phyloP scores from a whole-genome alignment of 1,284 basidiomycete species.

The Fomitopsis pinicola region DNA sequence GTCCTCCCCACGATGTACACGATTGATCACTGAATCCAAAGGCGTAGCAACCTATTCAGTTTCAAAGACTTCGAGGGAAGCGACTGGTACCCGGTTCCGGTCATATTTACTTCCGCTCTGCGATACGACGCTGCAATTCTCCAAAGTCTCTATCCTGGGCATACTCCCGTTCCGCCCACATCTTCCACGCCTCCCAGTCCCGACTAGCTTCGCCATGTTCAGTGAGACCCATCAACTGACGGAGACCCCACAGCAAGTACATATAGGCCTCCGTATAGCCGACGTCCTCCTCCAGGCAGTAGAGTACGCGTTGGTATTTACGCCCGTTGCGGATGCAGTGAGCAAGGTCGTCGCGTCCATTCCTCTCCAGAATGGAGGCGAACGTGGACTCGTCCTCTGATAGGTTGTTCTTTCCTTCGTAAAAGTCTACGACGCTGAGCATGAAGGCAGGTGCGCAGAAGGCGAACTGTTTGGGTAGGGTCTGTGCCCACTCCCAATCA shows the following conservation, averaged over 20 bases:
- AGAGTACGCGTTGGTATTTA: background rate
- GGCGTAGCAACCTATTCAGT: no score
- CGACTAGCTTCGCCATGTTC: background rate
- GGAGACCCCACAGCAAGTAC: background rate
- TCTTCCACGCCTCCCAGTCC: background rate
- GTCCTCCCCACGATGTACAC: no score
- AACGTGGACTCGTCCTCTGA: constrained; percentile 3
- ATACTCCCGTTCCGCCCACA: background rate
- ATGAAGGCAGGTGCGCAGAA: constrained; percentile 12
- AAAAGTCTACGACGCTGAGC: background rate
- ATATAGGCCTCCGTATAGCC: background rate
- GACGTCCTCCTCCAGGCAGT: background rate
- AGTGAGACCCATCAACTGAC: background rate
- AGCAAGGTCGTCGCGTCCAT: constrained; percentile 5
- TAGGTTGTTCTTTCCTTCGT: constrained; percentile 6
- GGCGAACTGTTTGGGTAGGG: constrained; percentile 13
- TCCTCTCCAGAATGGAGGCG: constrained; percentile 3
- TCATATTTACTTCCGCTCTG: no score
- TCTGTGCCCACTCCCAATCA: constrained; percentile 29
- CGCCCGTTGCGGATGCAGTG: constrained; percentile 3
- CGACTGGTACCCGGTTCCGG: no score
- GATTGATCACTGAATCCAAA: no score
- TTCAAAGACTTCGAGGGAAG: no score
- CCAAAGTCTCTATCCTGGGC: no score
- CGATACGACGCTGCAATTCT: no score